Base-by-base conservation (phyloP, 805 yeast genomes). In the Yamadazyma insecticola region DNA sequence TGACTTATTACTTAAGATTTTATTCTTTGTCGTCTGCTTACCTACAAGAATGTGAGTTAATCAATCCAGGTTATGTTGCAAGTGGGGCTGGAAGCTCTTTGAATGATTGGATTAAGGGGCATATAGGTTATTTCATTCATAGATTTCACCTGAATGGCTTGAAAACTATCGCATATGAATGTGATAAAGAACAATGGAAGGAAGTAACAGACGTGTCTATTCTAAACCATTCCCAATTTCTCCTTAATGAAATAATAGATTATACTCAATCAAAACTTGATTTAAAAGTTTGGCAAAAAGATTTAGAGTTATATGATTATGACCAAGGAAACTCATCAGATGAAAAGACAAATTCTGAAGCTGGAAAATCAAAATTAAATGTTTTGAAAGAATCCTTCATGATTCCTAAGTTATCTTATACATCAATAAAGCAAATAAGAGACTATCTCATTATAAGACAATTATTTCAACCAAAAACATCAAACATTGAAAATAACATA, bases 131-230 rank as follows among this genome's bases (percentile, higher is more conserved):
- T 33, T 88, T 75, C 50, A 57, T 76, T 22, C 62, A 63, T 18
- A 62, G 75, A 19, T 71, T 72, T 44, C 88, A 82, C 41, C 66
- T 67, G 28, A 62, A 63, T 11, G 64, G 72, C 16, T 51, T 75
- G 30, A 70, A 67, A 33, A 51, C 54, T 4, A 55, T 85, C 16
- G 60, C 71, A 5, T 49, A 49, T 4, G 59, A 65, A 12, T 62
- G 84, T 34, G 89, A 83, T 30, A 60, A 63, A 28, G 97, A 89
- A 42, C 61, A 61, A 14, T 90, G 97, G 97, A 76, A 74, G 36
- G 95, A 89, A 32, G 74, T 71, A 13, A 72, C 74, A n/a, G 72
- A 78, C 7, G 50, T 74, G 0, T 49, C 58, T 1, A 49, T 51
- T 1, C 52, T 77, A 16, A 16, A 22, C 5, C 38, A 31, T 3